Evolutionary conservation across 2,329 filamentous ascomycete species (phyloP).

Genomic region (Paecilomyces sp.): DNA sequence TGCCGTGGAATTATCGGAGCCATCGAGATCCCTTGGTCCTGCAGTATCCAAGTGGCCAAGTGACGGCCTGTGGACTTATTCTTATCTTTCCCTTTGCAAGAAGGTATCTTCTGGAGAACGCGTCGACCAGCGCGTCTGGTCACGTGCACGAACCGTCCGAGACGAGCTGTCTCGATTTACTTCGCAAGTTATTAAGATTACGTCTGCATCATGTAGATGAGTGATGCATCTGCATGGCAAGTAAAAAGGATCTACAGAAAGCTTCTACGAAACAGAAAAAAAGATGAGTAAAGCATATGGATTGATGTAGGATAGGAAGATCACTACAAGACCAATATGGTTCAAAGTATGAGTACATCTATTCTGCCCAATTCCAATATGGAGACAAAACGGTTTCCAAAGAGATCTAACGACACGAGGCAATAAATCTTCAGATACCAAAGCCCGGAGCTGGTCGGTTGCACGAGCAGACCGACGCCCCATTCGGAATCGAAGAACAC

Average conservation of each 20-base stretch:
- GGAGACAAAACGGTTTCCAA: slow-evolving; percentile 1
- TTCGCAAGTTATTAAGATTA: too few relatives aligned
- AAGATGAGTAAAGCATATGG: neutral
- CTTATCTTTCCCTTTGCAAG: neutral
- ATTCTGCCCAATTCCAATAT: slow-evolving; percentile 19
- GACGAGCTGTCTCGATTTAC: too few relatives aligned
- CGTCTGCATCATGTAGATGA: neutral
- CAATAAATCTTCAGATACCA: slow-evolving; percentile 4
- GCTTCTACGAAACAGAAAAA: neutral
- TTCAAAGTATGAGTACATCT: slow-evolving; percentile 27
- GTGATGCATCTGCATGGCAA: neutral
- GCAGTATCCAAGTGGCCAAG: neutral
- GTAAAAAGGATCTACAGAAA: neutral
- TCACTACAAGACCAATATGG: neutral
- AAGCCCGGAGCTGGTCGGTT: neutral
- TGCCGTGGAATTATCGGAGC: slow-evolving; percentile 25
- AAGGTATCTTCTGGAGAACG: neutral
- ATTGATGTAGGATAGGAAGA: neutral
- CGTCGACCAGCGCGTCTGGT: neutral
- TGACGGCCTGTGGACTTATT: neutral
- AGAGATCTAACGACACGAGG: slow-evolving; percentile 2
- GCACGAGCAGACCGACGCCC: neutral
- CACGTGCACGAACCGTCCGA: neutral
- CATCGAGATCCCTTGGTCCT: neutral
- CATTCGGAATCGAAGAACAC: neutral